Base-by-base conservation (phyloP, 805 yeast genomes). In the Candida argentea region DNA sequence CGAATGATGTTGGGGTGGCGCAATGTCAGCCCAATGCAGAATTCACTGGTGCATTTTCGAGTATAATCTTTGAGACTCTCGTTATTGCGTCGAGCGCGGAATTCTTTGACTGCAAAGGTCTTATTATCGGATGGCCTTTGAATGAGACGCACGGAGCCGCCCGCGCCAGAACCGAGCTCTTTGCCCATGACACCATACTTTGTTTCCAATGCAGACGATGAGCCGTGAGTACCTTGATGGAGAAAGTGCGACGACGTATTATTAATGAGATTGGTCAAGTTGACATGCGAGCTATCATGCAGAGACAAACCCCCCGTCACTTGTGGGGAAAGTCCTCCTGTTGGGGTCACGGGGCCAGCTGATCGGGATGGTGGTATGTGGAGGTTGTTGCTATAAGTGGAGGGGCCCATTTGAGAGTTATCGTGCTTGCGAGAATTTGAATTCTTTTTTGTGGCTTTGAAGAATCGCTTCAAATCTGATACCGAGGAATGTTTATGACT, bases 21-120 rank as follows among this genome's bases (percentile, higher is more conserved):
- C 34, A 82, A 60, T 13, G 89, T 79, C 14, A 84, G 75, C 10
- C 94, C 94, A 33, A 82, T 80, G 55, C 91, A 79, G 50, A 78
- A 82, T 48, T 82, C 94, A n/a, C 87, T 85, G 1, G 89, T 81
- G 47, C 87, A 80, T 56, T 82, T 82, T 40, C 78, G 75, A n/a
- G 86, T 80, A 46, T 82, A 82, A 38, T 82, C 91, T 47, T 76
- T 76, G 32, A 73, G 65, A 6, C 73, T 55, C 48, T 82, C 94
- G 44, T 72, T 76, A 22, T 76, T 70, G 46, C 78, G 66, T 36
- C 81, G 66, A 9, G 83, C 71, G 42, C 89, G 67, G 44, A 82
- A 82, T 51, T 82, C 89, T 46, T 82, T 82, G 11, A 82, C 91
- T 1, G 94, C 94, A 59, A 82, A 81, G 0, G 81, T 71, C 20